Evolutionary conservation across 129 eudicot species (phyloP), one percentile per base, ranked within the genome.

Genomic region (Lonicera japonica): DNA sequence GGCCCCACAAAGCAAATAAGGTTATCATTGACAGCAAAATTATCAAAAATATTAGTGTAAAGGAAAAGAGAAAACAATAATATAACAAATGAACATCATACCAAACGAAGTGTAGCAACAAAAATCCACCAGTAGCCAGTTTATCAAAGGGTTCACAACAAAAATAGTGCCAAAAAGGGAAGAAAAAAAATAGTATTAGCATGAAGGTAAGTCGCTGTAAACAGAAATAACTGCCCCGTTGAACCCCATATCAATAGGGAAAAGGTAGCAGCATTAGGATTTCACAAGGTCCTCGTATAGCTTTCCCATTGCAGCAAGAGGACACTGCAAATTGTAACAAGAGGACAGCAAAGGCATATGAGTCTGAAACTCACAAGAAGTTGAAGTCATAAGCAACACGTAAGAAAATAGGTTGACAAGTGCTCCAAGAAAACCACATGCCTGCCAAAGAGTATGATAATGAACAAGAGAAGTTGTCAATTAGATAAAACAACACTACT

Each of bases 291-390:
- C 63, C 25, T 58, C 38, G 67, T 9, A 66, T 53, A 66, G 60
- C 64, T 52, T 66, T 25, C 70, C 50, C 23, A 56, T 45, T 29
- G 65, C 54, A 11, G 63, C 24, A 62, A 67, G 59, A 67, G 52
- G 70, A 79, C 81, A 79, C 95, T 89, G 95, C 80, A 89, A 29
- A 82, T 70, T 77, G 82, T 79, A 67, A 88, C 70, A 80, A 88
- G 83, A 84, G 77, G 73, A 88, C 83, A 82, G 71, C 85, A 82
- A 85, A 88, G 83, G 86, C 75, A 78, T 70, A 95, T 89, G 90
- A 85, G 95, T 82, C 95, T 75, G 84, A 85, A 84, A 82, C 85
- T 85, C 82, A 90, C 87, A 89, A 85, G 81, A 77, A 77, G 81
- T 71, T 67, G 78, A 88, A 78, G 79, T 77, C 86, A 83, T 76